Base-by-base conservation (phyloP, 345 rosid species). In the Citrus maxima region DNA sequence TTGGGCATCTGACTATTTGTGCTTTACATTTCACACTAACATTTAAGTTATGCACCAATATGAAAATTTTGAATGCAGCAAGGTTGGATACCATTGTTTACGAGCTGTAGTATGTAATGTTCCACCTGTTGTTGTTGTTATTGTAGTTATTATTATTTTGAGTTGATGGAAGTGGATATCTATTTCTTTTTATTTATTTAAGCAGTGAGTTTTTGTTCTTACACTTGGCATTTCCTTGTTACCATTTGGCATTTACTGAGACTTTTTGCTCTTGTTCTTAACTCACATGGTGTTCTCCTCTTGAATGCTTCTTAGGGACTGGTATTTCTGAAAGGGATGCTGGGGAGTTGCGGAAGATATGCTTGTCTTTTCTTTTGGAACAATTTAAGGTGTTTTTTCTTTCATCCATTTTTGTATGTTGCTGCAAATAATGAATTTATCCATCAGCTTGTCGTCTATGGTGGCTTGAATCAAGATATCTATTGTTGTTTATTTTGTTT, bases 271-370 rank as follows among this genome's bases (percentile, higher is more conserved):
- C 10, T 77, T 40, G 1, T 19, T 56, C 63, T 32, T 67, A 25
- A 70, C 63, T 49, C 27, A 68, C 54, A 67, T 72, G 16, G 14
- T 13, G 30, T 73, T 65, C 56, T 32, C 72, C 40, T 59, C 76
- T 64, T 19, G 25, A 56, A 12, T 72, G 59, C 78, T 73, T 66
- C 78, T 59, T 80, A 94, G 98, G 99, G 67, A 92, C 95, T 67
- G 95, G 98, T 72, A 80, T 93, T 54, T 87, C 93, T 63, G 85
- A 84, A 80, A 82, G 67, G 74, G 96, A 92, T 42, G 90, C 96
- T 77, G 81, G 73, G 75, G 82, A 85, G 74, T 80, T 93, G 79
- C 89, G 92, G 77, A 86, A 87, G 79, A 87, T 83, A 80, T 90
- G 97, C 83, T 79, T 95, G 58, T 80, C 85, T 80, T 93, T 90